A percentile compares a stretch with the other conserved stretches of the same genome.
Evolutionary conservation across 2,329 filamentous ascomycete species (phyloP).

Genomic region (Cordyceps sp.): DNA sequence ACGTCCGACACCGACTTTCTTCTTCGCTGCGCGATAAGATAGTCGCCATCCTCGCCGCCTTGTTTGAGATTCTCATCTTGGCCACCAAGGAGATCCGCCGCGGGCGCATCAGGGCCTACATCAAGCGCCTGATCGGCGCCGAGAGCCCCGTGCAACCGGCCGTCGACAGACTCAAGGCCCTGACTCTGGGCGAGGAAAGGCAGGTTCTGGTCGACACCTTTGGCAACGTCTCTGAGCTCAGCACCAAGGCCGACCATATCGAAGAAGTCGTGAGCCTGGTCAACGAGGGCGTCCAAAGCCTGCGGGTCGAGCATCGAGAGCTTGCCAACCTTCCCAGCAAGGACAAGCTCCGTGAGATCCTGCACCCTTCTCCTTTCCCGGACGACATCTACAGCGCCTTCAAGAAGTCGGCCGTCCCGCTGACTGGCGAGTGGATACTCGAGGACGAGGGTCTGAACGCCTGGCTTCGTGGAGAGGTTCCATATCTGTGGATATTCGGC

Average conservation of each 20-base stretch:
- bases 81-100: conserved; percentile 22
- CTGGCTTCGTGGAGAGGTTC: conserved; percentile 21
- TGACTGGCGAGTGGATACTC: conserved; percentile 29
- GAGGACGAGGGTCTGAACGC: conserved; percentile 18
- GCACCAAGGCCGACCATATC: conserved; percentile 18
- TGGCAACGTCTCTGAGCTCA: conserved; percentile 17
- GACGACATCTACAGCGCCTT: conserved; percentile 25
- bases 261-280: conserved; percentile 17
- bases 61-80: conserved; percentile 27
- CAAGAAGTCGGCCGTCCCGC: conserved; percentile 19
- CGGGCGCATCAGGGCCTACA: conserved; percentile 23
- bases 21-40: conserved; percentile 20
- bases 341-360: conserved; percentile 20
- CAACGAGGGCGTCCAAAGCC: conserved; percentile 15
- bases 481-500: conserved; percentile 25
- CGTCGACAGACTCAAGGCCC: conserved; percentile 20
- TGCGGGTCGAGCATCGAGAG: conserved; percentile 18
- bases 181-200: conserved; percentile 23
- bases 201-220: conserved; percentile 27
- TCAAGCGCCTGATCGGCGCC: conserved; percentile 20
- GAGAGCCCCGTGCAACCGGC: conserved; percentile 22
- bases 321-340: conserved; percentile 14
- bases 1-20: conserved; percentile 21
- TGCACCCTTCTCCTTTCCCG: conserved; percentile 24
- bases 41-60: conserved; percentile 21